These are phyloP conservation scores for Neurospora pannonica DNA, from an alignment of 495 filamentous ascomycete genomes.

Conservation along the genomic window DNA sequence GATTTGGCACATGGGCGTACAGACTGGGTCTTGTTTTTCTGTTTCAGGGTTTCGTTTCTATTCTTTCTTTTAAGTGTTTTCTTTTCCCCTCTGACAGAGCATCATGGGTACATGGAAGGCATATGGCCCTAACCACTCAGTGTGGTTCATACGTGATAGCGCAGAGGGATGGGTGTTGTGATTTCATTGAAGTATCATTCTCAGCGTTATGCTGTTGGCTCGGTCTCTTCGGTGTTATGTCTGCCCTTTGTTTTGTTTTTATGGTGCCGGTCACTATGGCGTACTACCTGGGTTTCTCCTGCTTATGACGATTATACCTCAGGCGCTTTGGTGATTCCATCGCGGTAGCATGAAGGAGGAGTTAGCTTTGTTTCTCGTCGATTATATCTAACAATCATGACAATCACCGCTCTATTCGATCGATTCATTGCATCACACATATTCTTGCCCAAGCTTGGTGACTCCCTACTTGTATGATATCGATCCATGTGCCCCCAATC, in stretches of 20 bases:
- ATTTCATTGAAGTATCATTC: not conserved
- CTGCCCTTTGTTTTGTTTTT: not conserved
- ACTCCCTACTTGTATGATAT: not conserved
- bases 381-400: not conserved
- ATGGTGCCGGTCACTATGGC: not conserved
- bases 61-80: not conserved
- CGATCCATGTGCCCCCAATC: not conserved
- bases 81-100: not conserved
- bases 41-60: not conserved
- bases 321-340: not conserved
- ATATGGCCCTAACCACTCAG: not conserved
- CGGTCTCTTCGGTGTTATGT: not conserved
- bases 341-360: not conserved
- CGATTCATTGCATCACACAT: not conserved
- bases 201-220: not conserved
- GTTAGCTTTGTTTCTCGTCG: not conserved
- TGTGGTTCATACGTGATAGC: not conserved
- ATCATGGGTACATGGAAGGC: not conserved
- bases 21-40: slow-evolving; percentile 3
- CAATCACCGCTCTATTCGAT: not conserved
- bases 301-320: not conserved
- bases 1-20: not conserved
- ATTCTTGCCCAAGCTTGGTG: not conserved
- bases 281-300: not conserved
- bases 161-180: not conserved